Evolutionary conservation across 2,329 filamentous ascomycete genomes (phyloP), one percentile per base, ranked within the genome.

Genomic region (Verticillium nonalfalfae): DNA sequence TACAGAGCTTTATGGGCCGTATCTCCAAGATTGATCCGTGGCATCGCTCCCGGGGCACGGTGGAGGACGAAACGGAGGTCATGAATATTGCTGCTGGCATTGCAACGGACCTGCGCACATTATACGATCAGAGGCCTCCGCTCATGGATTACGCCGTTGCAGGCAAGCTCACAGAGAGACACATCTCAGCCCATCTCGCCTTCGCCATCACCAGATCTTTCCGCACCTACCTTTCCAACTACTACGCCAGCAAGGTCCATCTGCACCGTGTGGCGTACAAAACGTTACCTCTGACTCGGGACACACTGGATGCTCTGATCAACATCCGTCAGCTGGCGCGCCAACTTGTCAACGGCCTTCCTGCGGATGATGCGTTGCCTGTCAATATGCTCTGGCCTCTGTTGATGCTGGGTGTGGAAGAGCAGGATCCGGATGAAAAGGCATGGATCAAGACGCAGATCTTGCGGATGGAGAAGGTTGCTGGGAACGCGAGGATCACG

Each of bases 381-480:
- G 80, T 84, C 57, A 85, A 81, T 62, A 79, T 85, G 74, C 73
- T 85, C 5, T 85, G 82, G 84, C 82, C 82, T 1, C 69, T 85
- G 7, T 71, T 85, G 50, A 83, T 86, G 78, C 75, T 81, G 64
- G 82, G 82, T 0, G 79, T 77, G 9, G 83, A 86, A 67, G 82
- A 83, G 63, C 78, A 82, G n/a, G 77, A 80, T 56, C 50, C 69
- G 0, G 73, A 75, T 4, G 79, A 83, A 66, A 73, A 81, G 56
- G 68, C 65, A 6, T 84, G 82, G 82, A 83, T 86, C 60, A 73
- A 76, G 35, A 69, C 74, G 6, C 77, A 80, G 61, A 83, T 85
- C 18, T 70, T 78, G 56, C 68, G 72, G 13, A 81, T 81, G 76
- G 75, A 79, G 62, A 74, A 74, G 58, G 77, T 80, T 4, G 75